Evolutionary conservation across 75 land plant genomes (phyloP), one percentile per base, ranked within the genome.

Genomic region (Cupressus sempervirens): DNA sequence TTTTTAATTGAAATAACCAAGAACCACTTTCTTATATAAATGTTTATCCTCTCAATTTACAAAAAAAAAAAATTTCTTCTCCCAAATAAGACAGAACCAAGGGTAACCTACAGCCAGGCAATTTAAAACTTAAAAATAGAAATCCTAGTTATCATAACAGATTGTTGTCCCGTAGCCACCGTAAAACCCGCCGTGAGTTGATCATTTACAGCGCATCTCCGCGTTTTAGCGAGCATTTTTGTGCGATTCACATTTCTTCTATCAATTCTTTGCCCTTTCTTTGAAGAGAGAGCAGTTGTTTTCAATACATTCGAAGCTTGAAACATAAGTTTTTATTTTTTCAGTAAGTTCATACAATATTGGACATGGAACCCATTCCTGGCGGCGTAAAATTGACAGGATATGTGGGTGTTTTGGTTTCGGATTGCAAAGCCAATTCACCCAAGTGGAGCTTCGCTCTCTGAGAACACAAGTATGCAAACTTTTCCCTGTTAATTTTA

Each of bases 341-440:
- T 7, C 67, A 23, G n/a, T 1, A 26, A 62, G 26, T 62, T 62
- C 67, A 62, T 62, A 62, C 29, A 23, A 0, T 62, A 23, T 62
- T 23, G n/a, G n/a, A 62, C 7, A 62, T 62, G 67, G 67, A 62
- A 23, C 67, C 67, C n/a, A 62, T 62, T 62, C 26, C n/a, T 62
- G 67, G 67, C 67, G n/a, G n/a, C 26, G 67, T 26, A 11, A 72
- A 72, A 45, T 92, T 95, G 95, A 90, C 95, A 34, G 82, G 93
- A 26, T 94, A 84, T 80, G 93, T 90, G 5, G 98, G 97, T 16
- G 96, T 96, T 83, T 82, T 91, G 20, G 92, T 96, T 14, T 90
- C 92, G 15, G 96, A 95, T 91, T 96, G 45, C 92, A 94, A 82
- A 92, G 92, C 89, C 95, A 94, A 67, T 96, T 95, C 88, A 93